phyloP scores from a whole-genome alignment of 495 filamentous ascomycete genomes.

The Aspergillus sclerotioniger region DNA sequence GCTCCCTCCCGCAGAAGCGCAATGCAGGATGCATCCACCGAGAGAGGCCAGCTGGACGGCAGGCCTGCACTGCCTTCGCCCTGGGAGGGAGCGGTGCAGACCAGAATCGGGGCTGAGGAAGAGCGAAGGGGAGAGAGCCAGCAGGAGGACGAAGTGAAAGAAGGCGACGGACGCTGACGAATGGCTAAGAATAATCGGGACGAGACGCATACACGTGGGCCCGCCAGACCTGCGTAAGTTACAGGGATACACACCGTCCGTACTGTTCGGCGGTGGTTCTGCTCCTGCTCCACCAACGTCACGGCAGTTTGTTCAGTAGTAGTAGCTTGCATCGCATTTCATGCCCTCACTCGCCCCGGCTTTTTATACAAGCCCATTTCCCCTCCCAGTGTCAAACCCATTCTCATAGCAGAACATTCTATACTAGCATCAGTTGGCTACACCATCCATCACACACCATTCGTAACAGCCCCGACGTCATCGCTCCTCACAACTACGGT shows the following conservation, averaged over 20 bases:
- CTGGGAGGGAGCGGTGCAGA: background rate
- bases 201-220: constrained; percentile 6
- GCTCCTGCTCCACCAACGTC: background rate
- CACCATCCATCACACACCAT: background rate
- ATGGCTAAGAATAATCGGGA: background rate
- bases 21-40: background rate
- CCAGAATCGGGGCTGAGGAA: background rate
- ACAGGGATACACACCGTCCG: background rate
- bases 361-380: background rate
- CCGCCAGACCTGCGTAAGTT: background rate
- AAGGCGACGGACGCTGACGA: background rate
- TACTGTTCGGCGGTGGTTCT: background rate
- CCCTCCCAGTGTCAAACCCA: background rate
- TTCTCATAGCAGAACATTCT: background rate
- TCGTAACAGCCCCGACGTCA: background rate
- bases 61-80: constrained; percentile 5
- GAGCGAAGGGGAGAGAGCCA: background rate
- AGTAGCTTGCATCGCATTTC: background rate
- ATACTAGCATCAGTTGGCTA: background rate
- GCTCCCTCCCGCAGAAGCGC: background rate
- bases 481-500: background rate
- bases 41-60: constrained; percentile 5
- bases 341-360: background rate
- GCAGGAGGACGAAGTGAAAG: background rate
- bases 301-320: background rate